Percentiles rank a stretch among this genome's conserved stretches.
These are phyloP conservation scores for Filosporella fistucella DNA, from an alignment of 495 filamentous ascomycete genomes.

Conservation along the genomic window DNA sequence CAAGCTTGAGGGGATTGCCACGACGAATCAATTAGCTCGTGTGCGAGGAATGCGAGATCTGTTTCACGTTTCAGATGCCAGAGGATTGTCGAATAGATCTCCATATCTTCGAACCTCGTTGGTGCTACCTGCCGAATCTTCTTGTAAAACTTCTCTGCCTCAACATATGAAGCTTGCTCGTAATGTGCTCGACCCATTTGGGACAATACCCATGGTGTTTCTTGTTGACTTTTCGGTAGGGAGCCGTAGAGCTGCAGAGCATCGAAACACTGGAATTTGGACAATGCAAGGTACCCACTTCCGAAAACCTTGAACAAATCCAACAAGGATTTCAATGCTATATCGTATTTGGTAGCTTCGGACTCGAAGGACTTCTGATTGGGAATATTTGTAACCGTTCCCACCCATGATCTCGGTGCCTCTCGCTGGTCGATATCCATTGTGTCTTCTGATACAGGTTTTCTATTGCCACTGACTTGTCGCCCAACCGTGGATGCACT, in stretches of 20 bases:
- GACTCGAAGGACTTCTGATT: constrained; percentile 30
- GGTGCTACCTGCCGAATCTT: constrained; percentile 71
- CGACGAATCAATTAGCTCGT: constrained; percentile 79
- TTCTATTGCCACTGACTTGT: constrained; percentile 83
- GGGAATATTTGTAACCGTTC: constrained; percentile 22
- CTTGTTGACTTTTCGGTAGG: constrained; percentile 69
- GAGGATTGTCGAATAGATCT: constrained; percentile 93
- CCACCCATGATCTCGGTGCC: constrained; percentile 25
- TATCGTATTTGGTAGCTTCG: constrained; percentile 57
- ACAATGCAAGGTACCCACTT: constrained; percentile 68
- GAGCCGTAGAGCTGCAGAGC: constrained; percentile 67
- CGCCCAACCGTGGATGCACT: constrained; percentile 66
- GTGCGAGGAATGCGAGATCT: constrained; percentile 85
- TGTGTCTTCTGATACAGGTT: constrained; percentile 59
- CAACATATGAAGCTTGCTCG: constrained; percentile 77
- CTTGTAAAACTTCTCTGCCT: constrained; percentile 81
- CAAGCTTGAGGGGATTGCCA: constrained; percentile 90
- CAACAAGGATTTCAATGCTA: constrained; percentile 70
- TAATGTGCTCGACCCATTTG: constrained; percentile 87
- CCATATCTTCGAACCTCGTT: constrained; percentile 85
- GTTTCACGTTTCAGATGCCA: constrained; percentile 94
- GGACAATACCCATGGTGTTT: constrained; percentile 92
- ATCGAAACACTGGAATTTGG: constrained; percentile 71
- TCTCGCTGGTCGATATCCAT: constrained; percentile 65
- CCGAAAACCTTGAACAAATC: constrained; percentile 82